Evolutionary conservation across 1,139 yeast genomes (phyloP), one percentile per base, ranked within the genome.

Genomic region (Suhomyces bribrorum): DNA sequence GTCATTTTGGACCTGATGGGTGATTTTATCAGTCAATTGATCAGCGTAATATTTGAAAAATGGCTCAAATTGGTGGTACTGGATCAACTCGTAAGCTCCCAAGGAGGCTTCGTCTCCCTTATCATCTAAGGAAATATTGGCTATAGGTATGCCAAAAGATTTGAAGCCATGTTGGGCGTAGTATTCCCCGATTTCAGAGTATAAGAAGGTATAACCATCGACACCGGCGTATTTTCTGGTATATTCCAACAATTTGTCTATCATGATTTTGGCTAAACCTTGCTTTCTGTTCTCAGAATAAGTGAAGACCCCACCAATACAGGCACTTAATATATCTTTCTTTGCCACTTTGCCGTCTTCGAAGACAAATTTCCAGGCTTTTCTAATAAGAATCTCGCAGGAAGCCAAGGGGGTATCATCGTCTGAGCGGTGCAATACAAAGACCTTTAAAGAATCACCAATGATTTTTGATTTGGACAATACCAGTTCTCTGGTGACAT

Each of bases 141-240:
- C 62, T 49, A 53, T 68, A 5, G 67, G 79, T 7, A 79, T 77
- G 28, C 66, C 75, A 39, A 64, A 57, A 2, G 82, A 72, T 29
- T 65, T 61, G 57, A 80, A 85, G 2, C 87, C 94, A 49, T 74
- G 69, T 40, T 68, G 64, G 25, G 66, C 57, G 56, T 85, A 84
- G 57, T 77, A 84, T 40, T 79, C 81, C 5, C 88, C 90, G 27
- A 86, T 74, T 52, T 84, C 94, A 25, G 89, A 82, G 67, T 84
- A 85, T 43, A 84, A 66, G 41, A 73, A 76, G 11, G 73, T 61
- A 37, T 73, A 69, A 13, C 77, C 74, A 39, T 73, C 66, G 14
- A 54, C 46, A 5, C 69, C 69, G 31, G 69, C 43, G 13, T 48
- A 40, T 4, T 55, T 49, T 33, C 53, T 56, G 28, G 60, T 56